Conservation (phyloP, 2,329 filamentous ascomycete genomes). For the Aspergillus quadrilineatus region DNA sequence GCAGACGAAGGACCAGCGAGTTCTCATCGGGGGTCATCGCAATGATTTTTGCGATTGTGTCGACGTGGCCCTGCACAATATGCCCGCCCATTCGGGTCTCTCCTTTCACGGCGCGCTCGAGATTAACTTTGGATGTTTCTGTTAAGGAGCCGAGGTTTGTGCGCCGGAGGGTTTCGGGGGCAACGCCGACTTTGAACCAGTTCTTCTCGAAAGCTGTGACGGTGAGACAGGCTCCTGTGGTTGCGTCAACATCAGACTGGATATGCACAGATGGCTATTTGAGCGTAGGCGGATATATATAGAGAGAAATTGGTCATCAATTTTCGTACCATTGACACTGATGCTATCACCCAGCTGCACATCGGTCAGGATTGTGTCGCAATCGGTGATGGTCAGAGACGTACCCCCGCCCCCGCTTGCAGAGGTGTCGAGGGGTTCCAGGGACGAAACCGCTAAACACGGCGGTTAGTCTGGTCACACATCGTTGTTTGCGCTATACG, state of each 20-base stretch:
- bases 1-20: constrained; percentile 80
- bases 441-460: constrained; percentile 70
- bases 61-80: constrained; percentile 97
- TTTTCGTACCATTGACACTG: constrained; percentile 71
- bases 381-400: constrained; percentile 78
- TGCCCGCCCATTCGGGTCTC: constrained; percentile 96
- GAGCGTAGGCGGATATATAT: too few species aligned
- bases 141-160: constrained; percentile 84
- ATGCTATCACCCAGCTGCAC: constrained; percentile 90
- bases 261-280: too few species aligned
- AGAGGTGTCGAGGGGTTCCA: constrained; percentile 76
- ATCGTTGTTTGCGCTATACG: neutral
- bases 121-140: constrained; percentile 71
- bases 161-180: constrained; percentile 90
- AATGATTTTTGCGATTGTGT: constrained; percentile 76
- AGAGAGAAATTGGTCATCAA: too few species aligned
- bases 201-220: constrained; percentile 68
- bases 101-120: constrained; percentile 88
- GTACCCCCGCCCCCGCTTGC: constrained; percentile 72
- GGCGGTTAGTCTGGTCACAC: constrained; percentile 1
- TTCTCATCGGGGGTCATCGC: constrained; percentile 79
- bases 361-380: constrained; percentile 75
- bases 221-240: constrained; percentile 75
- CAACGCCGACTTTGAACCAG: constrained; percentile 86
- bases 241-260: too few species aligned